phyloP scores from a whole-genome alignment of 2,329 filamentous ascomycete genomes.

The Lasiodiplodia sp. region DNA sequence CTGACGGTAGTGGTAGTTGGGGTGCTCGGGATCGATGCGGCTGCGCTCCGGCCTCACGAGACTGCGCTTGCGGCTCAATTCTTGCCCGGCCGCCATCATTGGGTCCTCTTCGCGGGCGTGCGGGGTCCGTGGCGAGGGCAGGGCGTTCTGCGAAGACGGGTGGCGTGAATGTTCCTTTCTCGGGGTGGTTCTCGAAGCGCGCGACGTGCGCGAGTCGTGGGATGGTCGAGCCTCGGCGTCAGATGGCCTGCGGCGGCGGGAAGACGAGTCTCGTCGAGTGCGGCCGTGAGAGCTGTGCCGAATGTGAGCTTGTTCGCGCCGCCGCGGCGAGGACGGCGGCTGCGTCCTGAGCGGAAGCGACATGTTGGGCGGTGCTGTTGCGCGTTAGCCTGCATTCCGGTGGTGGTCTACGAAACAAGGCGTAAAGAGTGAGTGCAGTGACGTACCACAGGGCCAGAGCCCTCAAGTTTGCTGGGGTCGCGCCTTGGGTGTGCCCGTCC shows the following conservation, averaged over 20 bases:
- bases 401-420: constrained; percentile 3
- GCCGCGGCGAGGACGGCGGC: constrained; percentile 62
- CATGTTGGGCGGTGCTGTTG: constrained; percentile 39
- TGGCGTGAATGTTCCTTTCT: constrained; percentile 52
- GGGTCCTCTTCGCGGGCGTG: constrained; percentile 57
- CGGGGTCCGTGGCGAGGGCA: constrained; percentile 55
- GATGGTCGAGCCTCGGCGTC: constrained; percentile 73
- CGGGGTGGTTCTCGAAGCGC: constrained; percentile 39
- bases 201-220: constrained; percentile 37
- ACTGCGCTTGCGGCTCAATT: constrained; percentile 78
- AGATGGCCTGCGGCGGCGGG: constrained; percentile 70
- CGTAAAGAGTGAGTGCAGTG: background rate
- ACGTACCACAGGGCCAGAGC: constrained; percentile 22
- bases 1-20: constrained; percentile 94
- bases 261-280: constrained; percentile 71
- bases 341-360: constrained; percentile 69
- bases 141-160: constrained; percentile 43
- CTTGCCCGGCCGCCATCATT: constrained; percentile 58
- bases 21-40: constrained; percentile 83
- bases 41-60: constrained; percentile 88
- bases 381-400: constrained; percentile 31
- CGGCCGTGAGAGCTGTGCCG: constrained; percentile 31
- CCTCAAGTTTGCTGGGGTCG: constrained; percentile 9
- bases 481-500: background rate
- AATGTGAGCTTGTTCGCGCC: constrained; percentile 42